These are phyloP conservation scores for Lasiosphaeris hirsuta DNA, from an alignment of 495 filamentous ascomycete species.

Conservation along the genomic window DNA sequence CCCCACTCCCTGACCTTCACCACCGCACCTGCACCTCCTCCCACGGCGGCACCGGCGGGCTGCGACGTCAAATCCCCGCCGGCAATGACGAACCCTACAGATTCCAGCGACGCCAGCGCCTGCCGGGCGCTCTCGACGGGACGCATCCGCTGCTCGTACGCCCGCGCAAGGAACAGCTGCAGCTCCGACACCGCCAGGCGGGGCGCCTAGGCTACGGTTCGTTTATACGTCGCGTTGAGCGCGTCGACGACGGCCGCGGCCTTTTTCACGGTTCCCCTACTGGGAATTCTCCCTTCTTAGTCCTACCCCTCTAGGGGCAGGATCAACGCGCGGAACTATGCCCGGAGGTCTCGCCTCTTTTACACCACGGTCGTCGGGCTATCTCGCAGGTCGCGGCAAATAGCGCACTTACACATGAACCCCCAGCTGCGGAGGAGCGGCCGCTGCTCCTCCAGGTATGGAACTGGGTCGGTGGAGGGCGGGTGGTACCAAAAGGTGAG, in stretches of 20 bases:
- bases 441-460: background rate
- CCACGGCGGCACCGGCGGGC: background rate
- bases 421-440: background rate
- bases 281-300: too few species aligned
- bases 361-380: background rate
- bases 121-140: background rate
- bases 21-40: background rate
- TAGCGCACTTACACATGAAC: background rate
- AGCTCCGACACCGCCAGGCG: background rate
- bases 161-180: background rate
- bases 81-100: background rate
- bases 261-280: background rate
- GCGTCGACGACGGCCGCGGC: background rate
- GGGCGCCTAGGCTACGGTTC: background rate
- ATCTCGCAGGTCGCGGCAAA: background rate
- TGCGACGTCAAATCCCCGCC: background rate
- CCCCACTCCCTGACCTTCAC: background rate
- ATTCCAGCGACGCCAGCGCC: background rate
- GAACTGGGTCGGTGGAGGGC: background rate
- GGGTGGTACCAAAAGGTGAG: background rate
- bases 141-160: background rate
- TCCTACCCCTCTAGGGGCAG: background rate
- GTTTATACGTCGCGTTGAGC: background rate
- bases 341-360: background rate
- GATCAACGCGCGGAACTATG: background rate